These are phyloP conservation scores for Aspergillus cristatus DNA, from an alignment of 495 filamentous ascomycete species.

Conservation along the genomic window DNA sequence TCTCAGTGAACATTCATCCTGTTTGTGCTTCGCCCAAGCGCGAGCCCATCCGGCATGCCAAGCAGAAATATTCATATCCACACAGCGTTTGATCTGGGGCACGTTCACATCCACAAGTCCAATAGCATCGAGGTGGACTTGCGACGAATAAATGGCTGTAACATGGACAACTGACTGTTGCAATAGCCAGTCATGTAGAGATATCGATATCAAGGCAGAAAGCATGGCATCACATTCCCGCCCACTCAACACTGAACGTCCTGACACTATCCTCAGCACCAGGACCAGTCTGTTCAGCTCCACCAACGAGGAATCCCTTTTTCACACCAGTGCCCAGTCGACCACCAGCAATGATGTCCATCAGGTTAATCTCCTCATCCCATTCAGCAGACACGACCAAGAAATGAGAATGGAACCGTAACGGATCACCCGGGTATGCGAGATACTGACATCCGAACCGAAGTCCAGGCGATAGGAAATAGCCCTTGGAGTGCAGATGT, in stretches of 20 bases:
- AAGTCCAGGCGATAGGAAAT: constrained; percentile 83
- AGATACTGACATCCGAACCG: constrained; percentile 92
- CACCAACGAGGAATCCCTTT: constrained; percentile 86
- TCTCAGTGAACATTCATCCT: too few relatives aligned
- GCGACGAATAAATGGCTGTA: too few relatives aligned
- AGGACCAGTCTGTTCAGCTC: constrained; percentile 30
- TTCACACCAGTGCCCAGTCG: constrained; percentile 89
- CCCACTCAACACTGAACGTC: constrained; percentile 76
- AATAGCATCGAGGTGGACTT: too few relatives aligned
- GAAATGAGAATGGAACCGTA: constrained; percentile 93
- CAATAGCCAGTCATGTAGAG: too few relatives aligned
- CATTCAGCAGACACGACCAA: constrained; percentile 67
- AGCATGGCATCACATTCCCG: constrained; percentile 76
- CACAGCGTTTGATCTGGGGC: too few relatives aligned
- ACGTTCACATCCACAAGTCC: too few relatives aligned
- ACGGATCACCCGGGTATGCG: constrained; percentile 88
- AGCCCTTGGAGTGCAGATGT: constrained; percentile 68
- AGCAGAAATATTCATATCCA: too few relatives aligned
- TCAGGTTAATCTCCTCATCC: constrained; percentile 76
- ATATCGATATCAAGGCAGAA: too few relatives aligned
- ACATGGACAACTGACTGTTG: too few relatives aligned
- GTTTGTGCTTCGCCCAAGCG: too few relatives aligned
- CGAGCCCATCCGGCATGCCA: too few relatives aligned
- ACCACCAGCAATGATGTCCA: constrained; percentile 78
- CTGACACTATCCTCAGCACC: constrained; percentile 36